Evolutionary conservation across 2,329 filamentous ascomycete genomes (phyloP).

Genomic region (Zymoseptoria tritici): DNA sequence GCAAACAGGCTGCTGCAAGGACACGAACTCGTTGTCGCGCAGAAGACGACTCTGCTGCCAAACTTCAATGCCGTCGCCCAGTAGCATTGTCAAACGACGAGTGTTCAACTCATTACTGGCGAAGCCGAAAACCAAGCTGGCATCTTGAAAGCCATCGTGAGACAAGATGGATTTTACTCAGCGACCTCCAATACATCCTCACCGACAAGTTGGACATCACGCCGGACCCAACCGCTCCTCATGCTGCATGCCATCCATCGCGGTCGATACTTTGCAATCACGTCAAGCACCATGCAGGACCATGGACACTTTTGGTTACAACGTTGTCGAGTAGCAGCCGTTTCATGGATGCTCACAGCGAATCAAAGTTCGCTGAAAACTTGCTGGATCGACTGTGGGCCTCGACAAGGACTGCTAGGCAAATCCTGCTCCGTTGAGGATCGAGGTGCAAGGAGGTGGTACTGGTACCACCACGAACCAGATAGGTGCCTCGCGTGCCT

Average conservation of each 20-base stretch:
- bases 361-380: not conserved
- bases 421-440: no score
- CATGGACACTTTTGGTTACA: not conserved
- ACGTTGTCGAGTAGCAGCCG: not conserved
- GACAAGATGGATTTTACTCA: not conserved
- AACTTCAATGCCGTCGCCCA: not conserved
- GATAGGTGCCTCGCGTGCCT: no score
- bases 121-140: not conserved
- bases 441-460: no score
- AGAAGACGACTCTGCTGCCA: slow-evolving; percentile 3
- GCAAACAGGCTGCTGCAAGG: slow-evolving; percentile 10
- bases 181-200: not conserved
- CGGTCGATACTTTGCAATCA: not conserved
- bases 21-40: slow-evolving; percentile 11
- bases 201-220: not conserved
- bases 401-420: no score
- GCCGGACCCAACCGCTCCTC: not conserved
- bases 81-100: not conserved
- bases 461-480: no score
- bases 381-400: not conserved
- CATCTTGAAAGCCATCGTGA: not conserved
- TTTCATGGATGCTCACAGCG: not conserved
- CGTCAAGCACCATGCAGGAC: not conserved
- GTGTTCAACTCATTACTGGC: not conserved
- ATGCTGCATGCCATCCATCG: not conserved